Base-by-base conservation (phyloP, 495 filamentous ascomycete genomes). In the Aspergillus ellipticus region DNA sequence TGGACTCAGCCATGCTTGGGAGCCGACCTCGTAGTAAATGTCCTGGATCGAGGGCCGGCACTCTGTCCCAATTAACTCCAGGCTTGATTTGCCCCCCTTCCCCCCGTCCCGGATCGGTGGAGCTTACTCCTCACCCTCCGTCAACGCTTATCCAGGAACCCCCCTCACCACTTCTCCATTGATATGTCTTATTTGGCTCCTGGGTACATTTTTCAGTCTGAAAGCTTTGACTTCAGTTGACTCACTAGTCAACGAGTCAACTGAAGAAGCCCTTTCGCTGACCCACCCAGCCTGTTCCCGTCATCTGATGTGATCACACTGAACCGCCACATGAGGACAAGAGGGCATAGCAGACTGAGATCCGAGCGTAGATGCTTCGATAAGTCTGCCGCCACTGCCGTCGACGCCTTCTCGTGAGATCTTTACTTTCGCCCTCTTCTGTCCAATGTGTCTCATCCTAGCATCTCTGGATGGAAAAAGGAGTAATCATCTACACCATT, bases 271-370 rank as follows among this genome's bases (percentile, higher is more conserved):
- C 11, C 9, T 39, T 15, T n/a, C 8, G 43, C 43, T 39, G 16
- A 42, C 13, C 24, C 41, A 24, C 41, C n/a, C 49, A 42, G 17
- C 13, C 33, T 24, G 37, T 17, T 21, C 39, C 47, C 39, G 49
- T 66, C 64, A 63, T 66, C 57, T 63, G 60, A 66, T 61, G 63
- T 53, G 53, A 53, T 63, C 64, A 66, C 58, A 58, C 53, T 49
- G 16, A 24, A 54, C 37, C 29, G 37, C 49, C 42, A 53, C 47
- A 59, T 33, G 21, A 37, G 53, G 42, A 19, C 20, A 20, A n/a
- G 45, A 48, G 28, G 45, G 22, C 16, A 17, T 17, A 48, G 45
- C 28, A 48, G 45, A 11, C 22, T 17, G 28, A 21, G 24, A 29
- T 48, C 45, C 24, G 45, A 48, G 22, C 45, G 45, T 48, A 22